Evolutionary conservation across 805 yeast species (phyloP).

Genomic region (Hanseniaspora taiwanica): DNA sequence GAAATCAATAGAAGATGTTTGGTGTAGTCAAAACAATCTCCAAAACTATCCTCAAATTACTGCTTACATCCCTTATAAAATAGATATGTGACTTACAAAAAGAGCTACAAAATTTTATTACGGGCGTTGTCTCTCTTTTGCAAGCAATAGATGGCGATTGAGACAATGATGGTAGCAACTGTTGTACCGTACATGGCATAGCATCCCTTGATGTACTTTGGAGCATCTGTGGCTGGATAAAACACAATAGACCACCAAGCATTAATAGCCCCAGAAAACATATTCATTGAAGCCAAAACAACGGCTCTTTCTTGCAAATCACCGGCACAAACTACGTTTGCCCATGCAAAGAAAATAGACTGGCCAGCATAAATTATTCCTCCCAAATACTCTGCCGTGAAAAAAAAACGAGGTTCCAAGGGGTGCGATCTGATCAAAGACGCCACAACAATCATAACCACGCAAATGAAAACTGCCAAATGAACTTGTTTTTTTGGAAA

Average conservation of each 20-base stretch:
- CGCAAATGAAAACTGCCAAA: constrained; percentile 32
- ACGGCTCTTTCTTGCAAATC: constrained; percentile 54
- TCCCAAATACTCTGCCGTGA: constrained; percentile 42
- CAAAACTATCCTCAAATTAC: too few species aligned
- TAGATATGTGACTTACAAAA: too few species aligned
- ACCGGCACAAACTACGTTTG: constrained; percentile 41
- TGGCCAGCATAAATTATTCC: constrained; percentile 48
- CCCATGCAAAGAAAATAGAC: constrained; percentile 51
- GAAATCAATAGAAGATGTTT: too few species aligned
- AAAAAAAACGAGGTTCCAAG: constrained; percentile 25
- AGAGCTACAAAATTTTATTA: too few species aligned
- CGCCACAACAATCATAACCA: constrained; percentile 31
- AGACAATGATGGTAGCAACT: constrained; percentile 28
- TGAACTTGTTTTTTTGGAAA: constrained; percentile 36
- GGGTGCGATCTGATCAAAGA: constrained; percentile 34
- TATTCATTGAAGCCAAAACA: constrained; percentile 52
- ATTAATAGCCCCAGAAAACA: constrained; percentile 49
- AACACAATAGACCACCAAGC: constrained; percentile 53
- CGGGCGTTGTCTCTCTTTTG: constrained; percentile 28
- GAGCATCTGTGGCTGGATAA: constrained; percentile 38
- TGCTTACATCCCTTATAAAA: too few species aligned
- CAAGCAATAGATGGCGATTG: constrained; percentile 28
- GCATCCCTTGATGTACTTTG: constrained; percentile 38
- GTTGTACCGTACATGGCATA: constrained; percentile 46
- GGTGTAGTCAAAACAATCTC: too few species aligned